Evolutionary conservation across 108 stramenopile species (phyloP), one percentile per base, ranked within the genome.

Genomic region (Skeletonema costatum): DNA sequence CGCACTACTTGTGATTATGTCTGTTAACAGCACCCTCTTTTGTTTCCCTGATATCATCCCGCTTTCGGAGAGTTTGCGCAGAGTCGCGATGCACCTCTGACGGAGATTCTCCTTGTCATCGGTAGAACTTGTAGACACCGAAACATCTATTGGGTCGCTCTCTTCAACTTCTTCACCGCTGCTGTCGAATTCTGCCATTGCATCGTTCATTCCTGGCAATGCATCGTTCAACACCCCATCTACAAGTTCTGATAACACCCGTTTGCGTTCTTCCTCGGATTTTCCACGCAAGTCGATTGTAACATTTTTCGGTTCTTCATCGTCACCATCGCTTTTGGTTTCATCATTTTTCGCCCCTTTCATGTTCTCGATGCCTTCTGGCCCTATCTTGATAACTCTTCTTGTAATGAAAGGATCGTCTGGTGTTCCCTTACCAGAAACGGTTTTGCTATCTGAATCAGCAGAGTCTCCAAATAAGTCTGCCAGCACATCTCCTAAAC

Each of bases 1-100:
- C 11, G 90, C 86, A 2, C 88, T 88, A 32, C 87, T 89, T 42
- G 88, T 85, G 51, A 94, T 94, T 41, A 94, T 94, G 71, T 94
- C 91, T 9, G 93, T 94, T 69, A 94, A 68, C 68, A 94, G 66
- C 16, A 88, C 88, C 38, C 90, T 77, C 70, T 94, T 94, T 62
- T 94, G 93, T 66, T 89, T 89, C 5, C 81, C 73, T 30, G 93
- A 94, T 21, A 94, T 85, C 13, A 78, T 46, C 6, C 93, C 93
- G 29, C 88, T 64, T 30, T 81, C 79, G 1, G 85, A 70, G 44
- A 94, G 82, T 51, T 86, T 83, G 65, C 91, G 87, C n/a, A 94
- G 82, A 7, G 88, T 78, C 35, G 70, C 72, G 46, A 94, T 90
- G 69, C 93, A 94, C 31, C 64, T 78, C 64, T 89, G 87, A 32